Conservation (phyloP, 495 filamentous ascomycete genomes). For the Glonium stellatum region DNA sequence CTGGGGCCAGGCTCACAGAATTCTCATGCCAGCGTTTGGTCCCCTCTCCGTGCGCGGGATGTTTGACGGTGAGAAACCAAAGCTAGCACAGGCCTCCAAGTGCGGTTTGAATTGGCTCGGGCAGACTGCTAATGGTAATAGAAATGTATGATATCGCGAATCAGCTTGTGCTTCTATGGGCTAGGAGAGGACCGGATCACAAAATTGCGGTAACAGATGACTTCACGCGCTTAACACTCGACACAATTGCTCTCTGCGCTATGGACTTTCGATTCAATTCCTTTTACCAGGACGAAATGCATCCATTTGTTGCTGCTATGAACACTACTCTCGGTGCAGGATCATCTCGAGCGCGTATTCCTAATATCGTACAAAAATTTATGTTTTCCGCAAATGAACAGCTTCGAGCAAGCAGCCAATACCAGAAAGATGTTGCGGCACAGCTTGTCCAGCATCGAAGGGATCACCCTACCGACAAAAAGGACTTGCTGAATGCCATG, state of each 20-base stretch:
- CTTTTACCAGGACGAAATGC: slow-evolving; percentile 51
- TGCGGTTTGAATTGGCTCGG: background rate
- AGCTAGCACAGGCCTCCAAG: background rate
- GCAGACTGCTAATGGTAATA: slow-evolving; percentile 1
- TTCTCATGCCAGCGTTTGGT: slow-evolving; percentile 62
- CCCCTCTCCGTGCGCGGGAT: slow-evolving; percentile 55
- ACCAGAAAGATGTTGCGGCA: slow-evolving; percentile 48
- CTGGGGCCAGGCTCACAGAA: slow-evolving; percentile 68
- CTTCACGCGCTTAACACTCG: slow-evolving; percentile 67
- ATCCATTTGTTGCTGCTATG: slow-evolving; percentile 60
- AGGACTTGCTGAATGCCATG: slow-evolving; percentile 67
- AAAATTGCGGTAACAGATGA: slow-evolving; percentile 59
- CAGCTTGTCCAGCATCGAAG: slow-evolving; percentile 57
- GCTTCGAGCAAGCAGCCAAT: slow-evolving; percentile 51
- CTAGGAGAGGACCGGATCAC: slow-evolving; percentile 50
- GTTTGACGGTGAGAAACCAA: slow-evolving; percentile 12
- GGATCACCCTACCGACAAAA: slow-evolving; percentile 49
- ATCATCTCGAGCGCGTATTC: slow-evolving; percentile 45
- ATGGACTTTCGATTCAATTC: slow-evolving; percentile 74
- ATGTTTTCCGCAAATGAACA: slow-evolving; percentile 45
- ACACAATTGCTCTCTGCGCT: slow-evolving; percentile 63
- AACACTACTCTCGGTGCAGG: slow-evolving; percentile 50
- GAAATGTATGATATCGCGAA: slow-evolving; percentile 69
- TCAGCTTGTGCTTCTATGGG: slow-evolving; percentile 72
- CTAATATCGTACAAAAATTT: slow-evolving; percentile 47